These are phyloP conservation scores for Candida sakaeoensis DNA, from an alignment of 805 yeast species.

Conservation along the genomic window DNA sequence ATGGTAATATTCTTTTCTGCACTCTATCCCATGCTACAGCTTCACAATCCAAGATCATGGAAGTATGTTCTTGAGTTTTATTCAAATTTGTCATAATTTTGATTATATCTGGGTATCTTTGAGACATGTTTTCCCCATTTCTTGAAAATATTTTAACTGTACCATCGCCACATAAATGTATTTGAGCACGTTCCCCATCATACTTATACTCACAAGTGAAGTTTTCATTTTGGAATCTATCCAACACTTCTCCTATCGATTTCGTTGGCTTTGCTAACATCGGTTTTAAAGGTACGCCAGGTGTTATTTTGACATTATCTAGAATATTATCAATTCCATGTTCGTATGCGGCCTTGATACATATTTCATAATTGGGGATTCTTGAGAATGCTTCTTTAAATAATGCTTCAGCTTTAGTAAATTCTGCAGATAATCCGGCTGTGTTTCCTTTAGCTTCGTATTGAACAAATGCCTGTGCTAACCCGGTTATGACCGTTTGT, in stretches of 20 bases:
- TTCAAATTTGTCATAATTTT: constrained; percentile 62
- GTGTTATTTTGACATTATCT: constrained; percentile 70
- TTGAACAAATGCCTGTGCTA: constrained; percentile 77
- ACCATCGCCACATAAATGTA: constrained; percentile 69
- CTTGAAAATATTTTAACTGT: constrained; percentile 78
- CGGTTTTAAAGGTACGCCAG: constrained; percentile 94
- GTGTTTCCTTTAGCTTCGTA: constrained; percentile 45
- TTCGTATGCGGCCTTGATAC: constrained; percentile 62
- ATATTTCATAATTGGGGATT: constrained; percentile 82
- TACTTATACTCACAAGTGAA: constrained; percentile 97
- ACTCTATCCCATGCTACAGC: constrained; percentile 96
- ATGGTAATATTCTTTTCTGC: constrained; percentile 78
- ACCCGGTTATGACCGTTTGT: constrained; percentile 78
- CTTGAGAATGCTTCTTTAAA: constrained; percentile 85
- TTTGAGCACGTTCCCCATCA: constrained; percentile 97
- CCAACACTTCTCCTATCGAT: constrained; percentile 85
- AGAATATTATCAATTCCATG: constrained; percentile 65
- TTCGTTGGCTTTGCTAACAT: constrained; percentile 99
- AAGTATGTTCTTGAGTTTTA: constrained; percentile 24
- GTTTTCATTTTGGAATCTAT: constrained; percentile 75
- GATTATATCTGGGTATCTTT: constrained; percentile 87
- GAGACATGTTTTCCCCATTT: constrained; percentile 96
- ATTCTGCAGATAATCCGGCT: constrained; percentile 6
- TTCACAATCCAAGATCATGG: constrained; percentile 88
- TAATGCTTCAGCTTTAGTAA: constrained; percentile 68